Evolutionary conservation across 2,329 filamentous ascomycete genomes (phyloP).

Genomic region (Aspergillus cejpii): DNA sequence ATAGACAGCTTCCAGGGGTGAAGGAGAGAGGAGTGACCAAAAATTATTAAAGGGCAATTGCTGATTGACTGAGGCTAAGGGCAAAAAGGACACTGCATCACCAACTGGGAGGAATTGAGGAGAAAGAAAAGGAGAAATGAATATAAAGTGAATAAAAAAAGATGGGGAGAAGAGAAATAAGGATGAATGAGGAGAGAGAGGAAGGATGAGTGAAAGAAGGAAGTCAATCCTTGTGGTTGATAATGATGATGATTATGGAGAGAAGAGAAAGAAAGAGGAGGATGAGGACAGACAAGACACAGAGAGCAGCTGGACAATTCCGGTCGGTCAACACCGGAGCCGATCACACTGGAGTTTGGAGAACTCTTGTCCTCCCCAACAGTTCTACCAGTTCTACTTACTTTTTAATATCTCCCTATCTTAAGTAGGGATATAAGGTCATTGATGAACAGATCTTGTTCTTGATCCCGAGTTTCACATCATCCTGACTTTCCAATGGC

Average conservation of each 20-base stretch:
- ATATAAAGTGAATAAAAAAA: slow-evolving; percentile 16
- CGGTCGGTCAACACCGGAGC: slow-evolving; percentile 11
- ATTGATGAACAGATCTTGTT: too few species aligned
- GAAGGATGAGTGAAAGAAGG: slow-evolving; percentile 3
- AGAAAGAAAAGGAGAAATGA: slow-evolving; percentile 6
- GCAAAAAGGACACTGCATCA: slow-evolving; percentile 15
- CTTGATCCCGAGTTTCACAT: too few species aligned
- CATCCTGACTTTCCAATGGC: background rate
- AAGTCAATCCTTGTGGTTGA: background rate
- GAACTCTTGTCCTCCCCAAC: background rate
- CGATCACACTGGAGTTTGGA: too few species aligned
- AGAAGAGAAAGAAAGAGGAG: slow-evolving; percentile 5
- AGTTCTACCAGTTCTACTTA: too few species aligned
- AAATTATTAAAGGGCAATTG: slow-evolving; percentile 15
- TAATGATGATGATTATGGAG: slow-evolving; percentile 6
- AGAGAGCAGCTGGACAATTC: too few species aligned
- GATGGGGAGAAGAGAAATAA: slow-evolving; percentile 4
- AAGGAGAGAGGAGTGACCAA: too few species aligned
- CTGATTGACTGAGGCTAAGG: slow-evolving; percentile 14
- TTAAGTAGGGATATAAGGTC: too few species aligned
- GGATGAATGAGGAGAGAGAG: slow-evolving; percentile 1
- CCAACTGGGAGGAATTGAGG: slow-evolving; percentile 15
- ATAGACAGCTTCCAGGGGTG: too few species aligned
- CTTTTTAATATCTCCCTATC: too few species aligned
- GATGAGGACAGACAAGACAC: slow-evolving; percentile 18